Base-by-base conservation (phyloP, 1,284 basidiomycete genomes). In the Puccinia hordei region DNA sequence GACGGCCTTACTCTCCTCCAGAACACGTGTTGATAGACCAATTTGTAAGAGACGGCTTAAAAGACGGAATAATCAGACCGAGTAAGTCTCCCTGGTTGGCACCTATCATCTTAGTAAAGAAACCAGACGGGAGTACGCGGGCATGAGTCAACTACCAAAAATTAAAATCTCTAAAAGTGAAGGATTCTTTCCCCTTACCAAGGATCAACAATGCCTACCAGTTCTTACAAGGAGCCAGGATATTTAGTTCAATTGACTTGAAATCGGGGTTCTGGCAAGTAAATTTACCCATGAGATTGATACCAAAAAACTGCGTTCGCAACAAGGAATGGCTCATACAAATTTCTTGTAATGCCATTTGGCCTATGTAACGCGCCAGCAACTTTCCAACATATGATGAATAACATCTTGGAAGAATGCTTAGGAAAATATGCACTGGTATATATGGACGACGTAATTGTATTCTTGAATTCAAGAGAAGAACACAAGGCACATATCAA, bases 391-490 rank as follows among this genome's bases (percentile, higher is more conserved):
- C 46, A 49, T 15, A 49, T 49, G 46, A 49, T 49, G 46, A 49
- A 49, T 17, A 17, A 10, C 88, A 72, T 82, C 84, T 0, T 83
- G 84, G 0, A 84, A 87, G 76, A 86, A 83, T 4, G 55, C 19
- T 19, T 73, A 10, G 71, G 51, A 4, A 53, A 30, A 13, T 73
- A 33, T 33, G 71, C 49, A 0, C 27, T 73, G 30, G 71, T 73
- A 6, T 73, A 73, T 38, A 12, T 73, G 3, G 71, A 73, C 51
- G 49, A 73, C 55, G 27, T 73, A 3, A 49, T 73, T 10, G 33
- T 73, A 13, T 73, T 49, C 27, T 73, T 49, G 9, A 73, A 73
- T 55, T 19, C 9, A 10, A 8, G 9, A 0, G 49, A 73, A 35
- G 24, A 24, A 27, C 71, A 73, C 24, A 24, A 24, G 19, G 15